Evolutionary conservation across 441 rosid species (phyloP).

Genomic region (Populus hybrid): DNA sequence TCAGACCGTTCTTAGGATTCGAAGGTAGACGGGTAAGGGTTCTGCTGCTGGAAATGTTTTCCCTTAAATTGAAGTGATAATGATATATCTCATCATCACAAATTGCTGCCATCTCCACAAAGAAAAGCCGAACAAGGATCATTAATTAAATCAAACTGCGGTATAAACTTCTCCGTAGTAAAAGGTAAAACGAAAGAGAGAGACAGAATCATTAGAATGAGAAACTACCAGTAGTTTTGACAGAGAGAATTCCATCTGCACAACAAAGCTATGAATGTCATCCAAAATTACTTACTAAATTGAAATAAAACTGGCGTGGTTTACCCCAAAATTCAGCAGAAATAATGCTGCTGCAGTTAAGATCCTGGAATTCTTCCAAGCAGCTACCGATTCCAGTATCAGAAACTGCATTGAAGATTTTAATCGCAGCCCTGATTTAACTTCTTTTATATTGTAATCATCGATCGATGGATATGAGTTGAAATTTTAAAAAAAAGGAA

Average conservation of each 20-base stretch:
- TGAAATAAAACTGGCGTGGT: not conserved
- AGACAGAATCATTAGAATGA: not conserved
- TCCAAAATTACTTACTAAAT: not conserved
- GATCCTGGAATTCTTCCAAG: conserved; percentile 58
- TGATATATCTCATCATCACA: conserved; percentile 51
- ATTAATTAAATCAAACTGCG: conserved; percentile 6
- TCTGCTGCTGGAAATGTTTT: conserved; percentile 29
- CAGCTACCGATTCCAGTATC: conserved; percentile 70
- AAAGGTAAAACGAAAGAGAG: not conserved
- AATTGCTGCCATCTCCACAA: conserved; percentile 42
- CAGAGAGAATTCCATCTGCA: conserved; percentile 78
- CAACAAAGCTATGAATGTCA: conserved; percentile 23
- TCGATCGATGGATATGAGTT: not conserved
- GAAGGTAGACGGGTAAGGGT: conserved; percentile 63
- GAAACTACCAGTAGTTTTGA: conserved; percentile 75
- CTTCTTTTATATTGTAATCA: not conserved
- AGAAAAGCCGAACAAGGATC: conserved; percentile 1
- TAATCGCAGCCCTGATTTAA: not conserved
- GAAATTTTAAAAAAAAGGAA: not conserved
- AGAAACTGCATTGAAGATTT: conserved; percentile 39
- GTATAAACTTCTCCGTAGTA: not conserved
- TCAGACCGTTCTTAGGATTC: conserved; percentile 60
- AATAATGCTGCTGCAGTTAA: conserved; percentile 30
- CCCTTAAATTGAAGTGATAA: conserved; percentile 59
- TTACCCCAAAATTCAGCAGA: conserved; percentile 66